Conservation (phyloP, 2,329 filamentous ascomycete genomes). For the Pseudopyricularia cyperi region DNA sequence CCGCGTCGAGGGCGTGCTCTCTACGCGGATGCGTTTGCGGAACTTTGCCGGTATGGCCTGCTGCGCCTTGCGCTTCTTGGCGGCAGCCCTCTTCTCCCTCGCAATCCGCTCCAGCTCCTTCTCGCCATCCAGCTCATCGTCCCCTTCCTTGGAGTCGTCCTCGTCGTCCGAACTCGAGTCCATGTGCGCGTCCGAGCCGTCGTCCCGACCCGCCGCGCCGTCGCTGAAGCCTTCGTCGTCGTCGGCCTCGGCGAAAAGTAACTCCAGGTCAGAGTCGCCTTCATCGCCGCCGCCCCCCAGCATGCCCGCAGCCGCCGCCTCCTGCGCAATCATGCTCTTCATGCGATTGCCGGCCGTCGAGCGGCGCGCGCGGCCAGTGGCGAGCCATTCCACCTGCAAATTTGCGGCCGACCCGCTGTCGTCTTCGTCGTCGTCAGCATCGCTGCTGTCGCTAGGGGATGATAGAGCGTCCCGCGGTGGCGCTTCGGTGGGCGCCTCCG, state of each 20-base stretch:
- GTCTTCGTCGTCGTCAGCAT: constrained; percentile 6
- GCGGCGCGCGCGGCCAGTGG: constrained; percentile 60
- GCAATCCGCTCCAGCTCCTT: constrained; percentile 71
- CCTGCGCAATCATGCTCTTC: constrained; percentile 62
- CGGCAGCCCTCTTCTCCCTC: constrained; percentile 49
- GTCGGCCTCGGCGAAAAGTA: constrained; percentile 64
- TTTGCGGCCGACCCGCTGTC: neutral
- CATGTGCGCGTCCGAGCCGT: constrained; percentile 67
- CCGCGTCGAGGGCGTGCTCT: constrained; percentile 12
- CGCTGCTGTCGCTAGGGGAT: constrained; percentile 23
- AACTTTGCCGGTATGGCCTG: constrained; percentile 59
- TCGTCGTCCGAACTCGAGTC: constrained; percentile 78
- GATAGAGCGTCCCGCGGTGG: constrained; percentile 18
- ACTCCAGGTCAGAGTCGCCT: constrained; percentile 50
- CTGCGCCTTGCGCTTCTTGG: constrained; percentile 62
- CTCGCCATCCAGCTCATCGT: constrained; percentile 70
- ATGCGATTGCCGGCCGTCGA: constrained; percentile 77
- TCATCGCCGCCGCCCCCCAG: constrained; percentile 6
- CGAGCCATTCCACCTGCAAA: constrained; percentile 50
- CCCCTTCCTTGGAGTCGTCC: constrained; percentile 46
- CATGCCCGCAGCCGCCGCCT: constrained; percentile 36
- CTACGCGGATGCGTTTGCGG: constrained; percentile 66
- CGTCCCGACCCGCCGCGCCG: constrained; percentile 49
- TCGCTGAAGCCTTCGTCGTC: constrained; percentile 59
- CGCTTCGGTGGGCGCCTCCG: constrained; percentile 1